Evolutionary conservation across 2,329 filamentous ascomycete species (phyloP).

Genomic region (Mariannaea elegans): DNA sequence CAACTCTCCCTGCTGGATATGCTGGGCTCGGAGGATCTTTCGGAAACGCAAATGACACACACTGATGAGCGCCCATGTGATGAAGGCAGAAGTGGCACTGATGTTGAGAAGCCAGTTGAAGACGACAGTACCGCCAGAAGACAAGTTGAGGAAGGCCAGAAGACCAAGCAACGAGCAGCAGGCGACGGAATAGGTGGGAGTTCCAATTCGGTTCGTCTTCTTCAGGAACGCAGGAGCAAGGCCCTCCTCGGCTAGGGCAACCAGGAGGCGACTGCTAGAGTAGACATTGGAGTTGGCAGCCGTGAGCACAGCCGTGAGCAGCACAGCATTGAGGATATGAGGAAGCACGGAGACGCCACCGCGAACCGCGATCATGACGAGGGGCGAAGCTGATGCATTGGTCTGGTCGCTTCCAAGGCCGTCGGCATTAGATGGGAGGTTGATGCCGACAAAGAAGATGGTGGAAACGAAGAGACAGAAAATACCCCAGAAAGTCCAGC

Average conservation of each 20-base stretch:
- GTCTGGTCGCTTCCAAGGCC: slow-evolving; percentile 60
- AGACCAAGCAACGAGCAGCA: slow-evolving; percentile 65
- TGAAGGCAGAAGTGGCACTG: slow-evolving; percentile 73
- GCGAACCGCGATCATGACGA: slow-evolving; percentile 67
- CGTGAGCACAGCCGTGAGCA: slow-evolving; percentile 80
- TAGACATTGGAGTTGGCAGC: slow-evolving; percentile 83
- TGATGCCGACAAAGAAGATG: slow-evolving; percentile 76
- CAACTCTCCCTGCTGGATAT: slow-evolving; percentile 64
- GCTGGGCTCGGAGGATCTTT: slow-evolving; percentile 64
- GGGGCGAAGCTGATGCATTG: slow-evolving; percentile 71
- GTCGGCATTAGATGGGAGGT: slow-evolving; percentile 70
- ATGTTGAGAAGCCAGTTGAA: slow-evolving; percentile 81
- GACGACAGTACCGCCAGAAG: slow-evolving; percentile 63
- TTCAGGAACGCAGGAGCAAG: slow-evolving; percentile 69
- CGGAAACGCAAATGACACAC: slow-evolving; percentile 72
- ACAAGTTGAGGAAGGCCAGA: slow-evolving; percentile 74
- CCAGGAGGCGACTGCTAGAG: slow-evolving; percentile 73
- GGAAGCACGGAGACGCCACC: slow-evolving; percentile 72
- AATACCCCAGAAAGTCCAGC: slow-evolving; percentile 79
- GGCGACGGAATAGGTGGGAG: slow-evolving; percentile 69
- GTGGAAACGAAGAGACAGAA: slow-evolving; percentile 72
- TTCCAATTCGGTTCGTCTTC: slow-evolving; percentile 67
- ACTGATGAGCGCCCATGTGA: slow-evolving; percentile 74
- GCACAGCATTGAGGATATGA: slow-evolving; percentile 79
- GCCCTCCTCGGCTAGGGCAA: slow-evolving; percentile 71